phyloP scores from a whole-genome alignment of 495 filamentous ascomycete genomes.

The Usnea hakonensis region DNA sequence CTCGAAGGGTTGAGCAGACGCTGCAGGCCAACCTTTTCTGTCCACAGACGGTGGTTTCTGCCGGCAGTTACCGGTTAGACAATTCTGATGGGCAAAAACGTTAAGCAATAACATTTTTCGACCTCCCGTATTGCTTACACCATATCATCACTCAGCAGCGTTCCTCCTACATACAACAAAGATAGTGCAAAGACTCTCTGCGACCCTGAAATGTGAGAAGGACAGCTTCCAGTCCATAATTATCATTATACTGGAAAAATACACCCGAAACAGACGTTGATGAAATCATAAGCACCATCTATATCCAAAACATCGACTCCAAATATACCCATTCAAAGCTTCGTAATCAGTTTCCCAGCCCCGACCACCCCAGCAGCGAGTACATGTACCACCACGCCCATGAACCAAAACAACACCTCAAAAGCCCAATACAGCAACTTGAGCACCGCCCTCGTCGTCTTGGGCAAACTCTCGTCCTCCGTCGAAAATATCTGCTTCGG shows the following conservation, averaged over 20 bases:
- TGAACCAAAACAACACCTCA: conserved; percentile 21
- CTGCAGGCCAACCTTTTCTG: too few relatives aligned
- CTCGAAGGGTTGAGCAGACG: too few relatives aligned
- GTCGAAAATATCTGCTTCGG: conserved; percentile 19
- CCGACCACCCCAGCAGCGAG: conserved; percentile 21
- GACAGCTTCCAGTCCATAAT: too few relatives aligned
- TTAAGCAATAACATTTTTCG: too few relatives aligned
- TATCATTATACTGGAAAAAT: not conserved
- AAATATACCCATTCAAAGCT: conserved; percentile 6
- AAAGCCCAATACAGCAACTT: conserved; percentile 23
- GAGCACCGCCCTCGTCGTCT: conserved; percentile 22
- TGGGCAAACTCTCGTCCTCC: conserved; percentile 20
- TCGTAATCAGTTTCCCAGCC: conserved; percentile 20
- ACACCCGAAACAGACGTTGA: not conserved
- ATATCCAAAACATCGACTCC: not conserved
- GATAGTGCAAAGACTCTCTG: too few relatives aligned
- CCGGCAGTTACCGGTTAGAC: too few relatives aligned
- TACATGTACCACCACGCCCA: conserved; percentile 24
- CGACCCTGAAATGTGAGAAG: too few relatives aligned
- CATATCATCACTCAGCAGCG: too few relatives aligned
- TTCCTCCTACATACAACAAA: too few relatives aligned
- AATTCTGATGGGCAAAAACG: too few relatives aligned
- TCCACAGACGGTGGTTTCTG: too few relatives aligned
- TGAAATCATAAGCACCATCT: not conserved
- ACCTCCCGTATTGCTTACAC: too few relatives aligned